A percentile compares a stretch with the other conserved stretches of the same genome.
These are phyloP conservation scores for Helotiales sp. DNA, from an alignment of 2,329 filamentous ascomycete genomes.

Conservation along the genomic window DNA sequence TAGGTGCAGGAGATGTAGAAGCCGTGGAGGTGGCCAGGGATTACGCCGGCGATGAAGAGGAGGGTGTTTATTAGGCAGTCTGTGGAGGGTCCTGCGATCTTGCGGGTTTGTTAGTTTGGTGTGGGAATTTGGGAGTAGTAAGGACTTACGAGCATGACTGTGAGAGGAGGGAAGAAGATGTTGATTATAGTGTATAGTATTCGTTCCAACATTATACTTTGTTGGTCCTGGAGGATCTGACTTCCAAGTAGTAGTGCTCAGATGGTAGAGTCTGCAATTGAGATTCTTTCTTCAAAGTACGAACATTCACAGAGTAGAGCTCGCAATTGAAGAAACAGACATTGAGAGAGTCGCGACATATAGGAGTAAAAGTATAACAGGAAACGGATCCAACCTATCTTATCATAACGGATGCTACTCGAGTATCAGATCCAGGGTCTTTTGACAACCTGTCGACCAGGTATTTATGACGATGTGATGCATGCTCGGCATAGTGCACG, in stretches of 20 bases:
- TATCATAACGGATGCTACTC: slow-evolving; percentile 6
- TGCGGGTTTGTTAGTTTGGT: not conserved
- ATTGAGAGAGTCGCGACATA: not conserved
- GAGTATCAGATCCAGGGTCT: not conserved
- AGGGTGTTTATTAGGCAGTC: slow-evolving; percentile 29
- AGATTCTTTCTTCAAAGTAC: too few relatives aligned
- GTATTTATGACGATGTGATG: slow-evolving; percentile 19
- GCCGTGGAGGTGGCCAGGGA: slow-evolving; percentile 33
- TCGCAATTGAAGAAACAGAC: not conserved
- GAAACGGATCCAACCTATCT: slow-evolving; percentile 5
- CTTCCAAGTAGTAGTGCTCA: too few relatives aligned
- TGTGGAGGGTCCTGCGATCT: slow-evolving; percentile 23
- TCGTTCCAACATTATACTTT: slow-evolving; percentile 18
- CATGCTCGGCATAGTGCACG: too few relatives aligned
- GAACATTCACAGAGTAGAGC: too few relatives aligned
- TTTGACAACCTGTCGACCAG: not conserved
- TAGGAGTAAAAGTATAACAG: not conserved
- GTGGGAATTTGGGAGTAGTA: not conserved
- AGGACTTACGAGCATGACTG: slow-evolving; percentile 21
- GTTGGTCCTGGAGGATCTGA: too few relatives aligned
- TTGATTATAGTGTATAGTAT: slow-evolving; percentile 24
- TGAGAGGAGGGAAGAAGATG: slow-evolving; percentile 30
- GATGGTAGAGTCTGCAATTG: too few relatives aligned
- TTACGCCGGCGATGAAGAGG: slow-evolving; percentile 27
- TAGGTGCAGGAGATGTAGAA: slow-evolving; percentile 67